phyloP scores from a whole-genome alignment of 2,329 filamentous ascomycete genomes.

The Hypoxylon sp. region DNA sequence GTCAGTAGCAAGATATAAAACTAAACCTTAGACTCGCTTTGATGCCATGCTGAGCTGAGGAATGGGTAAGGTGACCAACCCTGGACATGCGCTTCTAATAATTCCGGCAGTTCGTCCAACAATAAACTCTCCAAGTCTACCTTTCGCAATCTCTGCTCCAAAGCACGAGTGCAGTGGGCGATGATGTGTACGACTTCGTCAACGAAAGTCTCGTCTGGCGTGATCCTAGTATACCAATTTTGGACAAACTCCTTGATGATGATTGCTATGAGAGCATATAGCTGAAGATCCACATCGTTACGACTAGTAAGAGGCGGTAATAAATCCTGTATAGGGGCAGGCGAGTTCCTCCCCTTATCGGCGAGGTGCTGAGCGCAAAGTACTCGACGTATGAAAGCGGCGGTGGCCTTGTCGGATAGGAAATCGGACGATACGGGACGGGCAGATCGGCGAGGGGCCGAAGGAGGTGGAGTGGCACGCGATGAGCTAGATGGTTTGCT shows the following conservation, averaged over 20 bases:
- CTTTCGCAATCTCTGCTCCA: slow-evolving; percentile 85
- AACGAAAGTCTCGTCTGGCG: slow-evolving; percentile 86
- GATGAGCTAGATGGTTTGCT: slow-evolving; percentile 26
- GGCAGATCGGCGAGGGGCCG: slow-evolving; percentile 42
- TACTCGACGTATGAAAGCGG: slow-evolving; percentile 80
- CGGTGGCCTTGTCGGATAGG: slow-evolving; percentile 80
- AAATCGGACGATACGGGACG: slow-evolving; percentile 56
- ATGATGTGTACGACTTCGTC: slow-evolving; percentile 89
- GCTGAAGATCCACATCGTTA: slow-evolving; percentile 90
- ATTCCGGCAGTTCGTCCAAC: slow-evolving; percentile 85
- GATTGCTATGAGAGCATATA: slow-evolving; percentile 92
- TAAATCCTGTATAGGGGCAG: slow-evolving; percentile 77
- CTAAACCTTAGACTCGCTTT: not conserved
- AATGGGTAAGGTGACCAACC: slow-evolving; percentile 61
- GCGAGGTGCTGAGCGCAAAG: slow-evolving; percentile 77
- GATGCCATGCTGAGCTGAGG: slow-evolving; percentile 5
- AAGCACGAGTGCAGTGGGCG: slow-evolving; percentile 85
- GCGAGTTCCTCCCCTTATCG: slow-evolving; percentile 62
- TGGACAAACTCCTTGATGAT: slow-evolving; percentile 90
- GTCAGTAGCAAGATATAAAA: slow-evolving; percentile 15
- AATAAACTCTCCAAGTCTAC: slow-evolving; percentile 84
- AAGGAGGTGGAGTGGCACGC: slow-evolving; percentile 45
- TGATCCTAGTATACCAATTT: slow-evolving; percentile 93
- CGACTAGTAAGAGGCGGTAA: slow-evolving; percentile 92
- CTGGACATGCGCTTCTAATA: slow-evolving; percentile 81